Evolutionary conservation across 305 asterid genomes (phyloP), one percentile per base, ranked within the genome.

Genomic region (Fraxinus sp.): DNA sequence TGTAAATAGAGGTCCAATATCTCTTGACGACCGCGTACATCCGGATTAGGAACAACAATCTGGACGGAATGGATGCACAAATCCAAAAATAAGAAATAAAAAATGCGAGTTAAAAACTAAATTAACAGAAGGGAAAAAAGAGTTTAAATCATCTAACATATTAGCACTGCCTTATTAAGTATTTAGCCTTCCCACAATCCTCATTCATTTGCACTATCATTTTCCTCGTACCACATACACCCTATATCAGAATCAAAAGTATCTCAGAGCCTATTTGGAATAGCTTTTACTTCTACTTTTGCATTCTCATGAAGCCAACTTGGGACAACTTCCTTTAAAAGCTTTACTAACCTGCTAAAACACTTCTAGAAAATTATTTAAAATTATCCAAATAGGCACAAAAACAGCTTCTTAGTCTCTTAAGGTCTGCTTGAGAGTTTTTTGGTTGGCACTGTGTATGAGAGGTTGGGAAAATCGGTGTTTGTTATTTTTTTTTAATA

Each of bases 11-110:
- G 97, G 87, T 97, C 98, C 91, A 95, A 83, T 87, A 97, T 97
- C 80, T 97, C 98, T 86, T 92, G 93, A 75, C 98, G 97, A 76
- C 99, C 99, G 39, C 94, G 94, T 49, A 93, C 93, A 90, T 97
- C 99, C 28, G 99, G 99, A 90, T 89, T 97, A 16, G 97, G 92
- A 85, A 97, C 98, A 77, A 90, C 93, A 39, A 97, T 95, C 99
- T 97, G 86, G 81, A 87, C n/a, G 7, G 16, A 39, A 66, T 39
- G 64, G 77, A 68, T 24, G 20, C 20, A 30, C 32, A 36, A 79
- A 79, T 49, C 2, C 35, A 35, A 32, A 24, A n/a, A 36, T 41
- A 32, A 30, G 37, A 66, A 79, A 62, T 7, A 49, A 49, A 3
- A 49, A 49, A 52, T 52, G 64, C 24, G 24, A 46, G 7, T 49